These are phyloP conservation scores for Friedmanniomyces simplex DNA, from an alignment of 495 filamentous ascomycete genomes.

Conservation along the genomic window DNA sequence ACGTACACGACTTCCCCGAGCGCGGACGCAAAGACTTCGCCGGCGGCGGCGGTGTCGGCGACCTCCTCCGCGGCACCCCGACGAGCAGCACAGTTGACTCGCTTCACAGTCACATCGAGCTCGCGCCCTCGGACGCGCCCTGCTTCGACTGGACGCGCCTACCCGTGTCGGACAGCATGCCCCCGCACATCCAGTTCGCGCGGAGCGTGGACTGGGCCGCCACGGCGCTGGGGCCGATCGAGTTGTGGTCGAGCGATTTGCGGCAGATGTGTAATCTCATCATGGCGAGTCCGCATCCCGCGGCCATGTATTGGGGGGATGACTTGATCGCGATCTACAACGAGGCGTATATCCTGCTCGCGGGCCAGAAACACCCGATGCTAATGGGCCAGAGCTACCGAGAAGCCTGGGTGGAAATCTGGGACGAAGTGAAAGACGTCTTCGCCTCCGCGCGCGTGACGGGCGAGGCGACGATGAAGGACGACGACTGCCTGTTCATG, in stretches of 20 bases:
- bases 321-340: constrained; percentile 62
- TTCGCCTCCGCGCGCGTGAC: constrained; percentile 47
- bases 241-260: constrained; percentile 51
- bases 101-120: constrained; percentile 6
- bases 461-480: constrained; percentile 62
- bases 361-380: constrained; percentile 56
- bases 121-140: constrained; percentile 19
- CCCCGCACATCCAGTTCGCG: constrained; percentile 55
- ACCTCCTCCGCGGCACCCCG: constrained; percentile 19
- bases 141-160: constrained; percentile 63
- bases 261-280: constrained; percentile 54
- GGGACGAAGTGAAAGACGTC: constrained; percentile 49
- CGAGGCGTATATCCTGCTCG: constrained; percentile 57
- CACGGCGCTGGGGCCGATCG: constrained; percentile 55
- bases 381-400: constrained; percentile 58
- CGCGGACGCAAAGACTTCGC: background rate
- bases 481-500: constrained; percentile 59
- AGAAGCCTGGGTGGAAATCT: constrained; percentile 57
- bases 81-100: constrained; percentile 30
- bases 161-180: constrained; percentile 44
- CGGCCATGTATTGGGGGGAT: constrained; percentile 61
- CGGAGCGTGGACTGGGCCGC: constrained; percentile 54
- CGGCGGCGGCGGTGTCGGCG: constrained; percentile 22
- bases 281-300: constrained; percentile 62
- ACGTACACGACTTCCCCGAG: background rate